Conservation (phyloP, 257 asterid species). For the Orobanche coerulescens region DNA sequence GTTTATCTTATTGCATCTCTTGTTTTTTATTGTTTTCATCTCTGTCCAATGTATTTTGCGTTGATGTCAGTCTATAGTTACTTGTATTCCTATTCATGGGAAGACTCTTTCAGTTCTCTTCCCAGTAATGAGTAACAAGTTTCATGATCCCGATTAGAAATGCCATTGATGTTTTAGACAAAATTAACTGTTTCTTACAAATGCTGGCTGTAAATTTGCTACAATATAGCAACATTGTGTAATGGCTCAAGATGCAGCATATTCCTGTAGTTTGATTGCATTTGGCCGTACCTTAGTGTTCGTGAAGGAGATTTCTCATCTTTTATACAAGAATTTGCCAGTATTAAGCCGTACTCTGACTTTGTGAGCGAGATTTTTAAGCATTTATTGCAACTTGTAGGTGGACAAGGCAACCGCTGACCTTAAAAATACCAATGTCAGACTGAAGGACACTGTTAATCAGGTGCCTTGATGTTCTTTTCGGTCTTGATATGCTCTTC, state of each 20-base stretch:
- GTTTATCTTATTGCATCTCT: background rate
- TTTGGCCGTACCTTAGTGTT: background rate
- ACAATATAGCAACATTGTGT: background rate
- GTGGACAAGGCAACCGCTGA: slow-evolving; percentile 94
- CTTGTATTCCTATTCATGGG: background rate
- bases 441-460: slow-evolving; percentile 89
- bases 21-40: background rate
- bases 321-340: slow-evolving; percentile 21
- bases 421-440: slow-evolving; percentile 89
- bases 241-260: background rate
- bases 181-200: background rate
- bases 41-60: background rate
- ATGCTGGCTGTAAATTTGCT: background rate
- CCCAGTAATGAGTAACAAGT: background rate
- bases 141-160: background rate
- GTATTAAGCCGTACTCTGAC: slow-evolving; percentile 9
- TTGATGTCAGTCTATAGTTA: background rate
- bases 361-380: background rate
- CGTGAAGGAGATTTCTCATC: background rate
- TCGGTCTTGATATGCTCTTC: slow-evolving; percentile 3
- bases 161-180: background rate
- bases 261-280: background rate
- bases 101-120: background rate
- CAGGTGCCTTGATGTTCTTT: slow-evolving; percentile 51
- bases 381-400: slow-evolving; percentile 35